Evolutionary conservation across 305 asterid species (phyloP).

Genomic region (Fraxinus platypoda): DNA sequence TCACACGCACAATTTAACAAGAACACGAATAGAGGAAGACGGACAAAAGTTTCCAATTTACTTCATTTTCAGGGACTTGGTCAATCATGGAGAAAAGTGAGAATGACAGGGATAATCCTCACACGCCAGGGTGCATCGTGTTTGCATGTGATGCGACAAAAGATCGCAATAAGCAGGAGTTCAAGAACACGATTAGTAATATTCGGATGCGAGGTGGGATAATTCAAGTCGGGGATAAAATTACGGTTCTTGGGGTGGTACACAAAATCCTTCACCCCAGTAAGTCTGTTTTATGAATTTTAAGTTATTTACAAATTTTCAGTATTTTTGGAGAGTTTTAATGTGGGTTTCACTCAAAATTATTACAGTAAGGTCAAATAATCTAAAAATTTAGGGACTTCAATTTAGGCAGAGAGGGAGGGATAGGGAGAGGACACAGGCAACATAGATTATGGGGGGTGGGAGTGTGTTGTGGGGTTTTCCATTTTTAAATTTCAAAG

Average conservation of each 20-base stretch:
- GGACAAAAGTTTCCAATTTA: background rate
- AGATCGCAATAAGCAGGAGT: slow-evolving; percentile 33
- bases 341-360: background rate
- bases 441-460: too few species aligned
- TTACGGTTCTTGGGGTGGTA: slow-evolving; percentile 62
- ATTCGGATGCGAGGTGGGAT: slow-evolving; percentile 41
- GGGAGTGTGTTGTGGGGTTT: too few species aligned
- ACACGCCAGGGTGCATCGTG: slow-evolving; percentile 49
- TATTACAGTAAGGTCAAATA: background rate
- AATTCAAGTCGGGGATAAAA: slow-evolving; percentile 58
- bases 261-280: slow-evolving; percentile 64
- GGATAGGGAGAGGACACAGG: background rate
- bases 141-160: slow-evolving; percentile 65
- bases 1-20: background rate
- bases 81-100: slow-evolving; percentile 30
- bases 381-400: background rate
- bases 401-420: background rate
- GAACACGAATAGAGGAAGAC: background rate
- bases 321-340: background rate
- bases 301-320: background rate
- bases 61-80: background rate
- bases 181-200: slow-evolving; percentile 32
- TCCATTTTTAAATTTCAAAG: too few species aligned
- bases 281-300: slow-evolving; percentile 27
- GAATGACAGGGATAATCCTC: slow-evolving; percentile 29